These are phyloP conservation scores for Extremus antarcticus DNA, from an alignment of 495 filamentous ascomycete genomes.

Conservation along the genomic window DNA sequence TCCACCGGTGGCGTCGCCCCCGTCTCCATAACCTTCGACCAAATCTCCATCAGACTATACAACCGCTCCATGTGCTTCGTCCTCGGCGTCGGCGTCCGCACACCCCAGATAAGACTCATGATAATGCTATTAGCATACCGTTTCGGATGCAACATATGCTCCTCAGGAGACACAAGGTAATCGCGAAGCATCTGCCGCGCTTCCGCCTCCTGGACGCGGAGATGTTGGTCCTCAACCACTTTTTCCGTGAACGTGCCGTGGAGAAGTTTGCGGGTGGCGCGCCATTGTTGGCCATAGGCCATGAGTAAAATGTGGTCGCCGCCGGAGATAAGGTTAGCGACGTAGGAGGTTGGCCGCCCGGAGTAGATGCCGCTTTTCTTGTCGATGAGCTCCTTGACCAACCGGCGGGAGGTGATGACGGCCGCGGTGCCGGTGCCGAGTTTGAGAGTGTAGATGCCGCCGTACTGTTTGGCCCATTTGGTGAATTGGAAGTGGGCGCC, in stretches of 20 bases:
- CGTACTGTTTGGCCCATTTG: conserved; percentile 37
- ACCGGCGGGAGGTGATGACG: conserved; percentile 31
- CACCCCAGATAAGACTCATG: conserved; percentile 36
- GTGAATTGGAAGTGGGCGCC: conserved; percentile 32
- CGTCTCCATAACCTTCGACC: conserved; percentile 37
- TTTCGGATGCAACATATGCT: conserved; percentile 38
- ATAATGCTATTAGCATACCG: conserved; percentile 30
- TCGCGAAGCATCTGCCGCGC: conserved; percentile 37
- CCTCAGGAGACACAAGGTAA: conserved; percentile 29
- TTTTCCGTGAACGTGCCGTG: conserved; percentile 33
- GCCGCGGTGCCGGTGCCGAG: conserved; percentile 28
- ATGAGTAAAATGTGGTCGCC: conserved; percentile 38
- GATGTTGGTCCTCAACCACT: conserved; percentile 35
- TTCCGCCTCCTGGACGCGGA: conserved; percentile 38
- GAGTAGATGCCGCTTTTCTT: conserved; percentile 35
- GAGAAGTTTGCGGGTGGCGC: conserved; percentile 33
- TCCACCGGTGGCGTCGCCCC: conserved; percentile 44
- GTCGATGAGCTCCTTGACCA: conserved; percentile 38
- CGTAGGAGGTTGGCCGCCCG: conserved; percentile 36
- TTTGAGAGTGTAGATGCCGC: conserved; percentile 37
- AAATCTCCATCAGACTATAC: conserved; percentile 39
- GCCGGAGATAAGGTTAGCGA: conserved; percentile 32
- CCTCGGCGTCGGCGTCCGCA: conserved; percentile 30
- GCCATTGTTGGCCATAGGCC: conserved; percentile 34
- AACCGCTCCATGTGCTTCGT: conserved; percentile 31